Base-by-base conservation (phyloP, 306 rosid species). In the Begonia loranthoides region DNA sequence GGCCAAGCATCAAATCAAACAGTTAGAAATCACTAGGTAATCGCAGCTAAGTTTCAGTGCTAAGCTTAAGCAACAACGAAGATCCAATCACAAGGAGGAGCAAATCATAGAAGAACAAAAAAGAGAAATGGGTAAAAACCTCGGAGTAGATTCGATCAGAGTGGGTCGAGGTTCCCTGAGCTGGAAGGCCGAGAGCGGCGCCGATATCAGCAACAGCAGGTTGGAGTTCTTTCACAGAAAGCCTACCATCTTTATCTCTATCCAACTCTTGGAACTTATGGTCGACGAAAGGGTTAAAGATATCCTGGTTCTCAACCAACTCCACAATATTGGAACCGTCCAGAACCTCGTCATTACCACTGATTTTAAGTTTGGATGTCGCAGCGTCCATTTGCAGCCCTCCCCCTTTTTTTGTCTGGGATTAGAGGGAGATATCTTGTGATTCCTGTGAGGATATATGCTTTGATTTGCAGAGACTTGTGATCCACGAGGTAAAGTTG, bases 191-290 rank as follows among this genome's bases (percentile, higher is more conserved):
- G 44, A 92, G 80, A 59, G 96, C 96, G 52, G 86, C 93, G 48
- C 99, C 99, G 33, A 92, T 86, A 71, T 86, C 94, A 57, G 96
- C 82, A 54, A 92, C 96, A 55, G 96, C 95, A 66, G 99, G 99
- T 15, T 90, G 71, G 4, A 92, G 96, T 57, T 92, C 99, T 45
- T 78, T 67, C 61, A 86, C 75, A 3, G 99, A 92, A 53, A 92
- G 93, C 19, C 78, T 65, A 10, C 95, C 99, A 39, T 92, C 99
- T 78, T 61, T 67, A 73, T 92, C 94, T 17, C 48, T 80, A 57
- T 90, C 99, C 44, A 90, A 50, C 74, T 86, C 80, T 13, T 68
- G 60, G 63, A 90, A 90, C 86, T 90, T 90, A 70, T 73, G 70
- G 71, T 83, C 93, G 68, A 90, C 88, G 33, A 72, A 90, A 52